phyloP scores from a whole-genome alignment of 2,329 filamentous ascomycete species.

The Cladosporium sp. region DNA sequence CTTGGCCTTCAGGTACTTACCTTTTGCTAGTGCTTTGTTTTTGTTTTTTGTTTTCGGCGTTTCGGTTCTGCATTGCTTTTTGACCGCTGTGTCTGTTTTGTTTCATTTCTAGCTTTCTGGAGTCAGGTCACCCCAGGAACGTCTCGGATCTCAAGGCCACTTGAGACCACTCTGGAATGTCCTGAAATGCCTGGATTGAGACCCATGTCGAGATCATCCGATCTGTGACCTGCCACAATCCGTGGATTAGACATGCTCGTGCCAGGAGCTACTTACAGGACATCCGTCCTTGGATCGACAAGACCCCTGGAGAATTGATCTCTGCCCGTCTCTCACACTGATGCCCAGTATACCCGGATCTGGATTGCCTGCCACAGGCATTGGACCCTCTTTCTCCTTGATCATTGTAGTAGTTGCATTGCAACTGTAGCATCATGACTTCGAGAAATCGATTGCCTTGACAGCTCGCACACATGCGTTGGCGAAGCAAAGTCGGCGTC shows the following conservation, averaged over 20 bases:
- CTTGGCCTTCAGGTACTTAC: conserved; percentile 40
- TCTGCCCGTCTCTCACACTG: neutral
- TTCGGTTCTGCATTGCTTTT: conserved; percentile 8
- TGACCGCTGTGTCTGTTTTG: neutral
- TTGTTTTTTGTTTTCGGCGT: conserved; percentile 20
- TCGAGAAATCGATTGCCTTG: conserved; percentile 1
- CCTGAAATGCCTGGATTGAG: neutral
- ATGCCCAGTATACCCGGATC: too few species aligned
- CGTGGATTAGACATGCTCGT: neutral
- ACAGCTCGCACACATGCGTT: conserved; percentile 19
- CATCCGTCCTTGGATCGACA: neutral
- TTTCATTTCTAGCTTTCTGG: neutral
- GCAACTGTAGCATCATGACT: conserved; percentile 12
- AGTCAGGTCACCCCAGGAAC: neutral
- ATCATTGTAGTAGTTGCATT: conserved; percentile 18
- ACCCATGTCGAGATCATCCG: neutral
- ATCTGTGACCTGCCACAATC: neutral
- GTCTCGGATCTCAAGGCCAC: neutral
- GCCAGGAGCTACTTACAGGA: neutral
- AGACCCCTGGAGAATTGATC: neutral
- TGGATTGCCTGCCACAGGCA: conserved; percentile 2
- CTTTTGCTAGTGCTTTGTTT: conserved; percentile 25
- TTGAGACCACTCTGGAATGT: neutral
- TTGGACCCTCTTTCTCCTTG: neutral
- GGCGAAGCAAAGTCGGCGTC: conserved; percentile 16